phyloP scores from a whole-genome alignment of 768 basidiomycete genomes.

The Auriculariales sp. region DNA sequence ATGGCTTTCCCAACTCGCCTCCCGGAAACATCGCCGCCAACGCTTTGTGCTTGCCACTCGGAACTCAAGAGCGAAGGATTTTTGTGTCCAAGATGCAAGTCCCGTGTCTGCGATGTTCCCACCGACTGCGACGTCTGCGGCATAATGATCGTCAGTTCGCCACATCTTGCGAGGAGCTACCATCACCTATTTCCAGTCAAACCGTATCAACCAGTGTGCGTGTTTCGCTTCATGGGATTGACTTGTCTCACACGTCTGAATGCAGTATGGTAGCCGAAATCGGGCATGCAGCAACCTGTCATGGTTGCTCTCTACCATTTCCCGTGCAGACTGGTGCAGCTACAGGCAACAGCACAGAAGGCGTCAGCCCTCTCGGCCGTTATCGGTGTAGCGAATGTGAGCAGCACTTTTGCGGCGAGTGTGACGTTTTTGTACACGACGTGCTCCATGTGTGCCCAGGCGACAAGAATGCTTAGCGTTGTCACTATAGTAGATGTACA shows the following conservation, averaged over 20 bases:
- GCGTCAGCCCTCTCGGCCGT: constrained; percentile 70
- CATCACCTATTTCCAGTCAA: constrained; percentile 93
- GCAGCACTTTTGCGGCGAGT: constrained; percentile 86
- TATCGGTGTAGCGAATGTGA: constrained; percentile 81
- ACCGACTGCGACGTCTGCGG: constrained; percentile 97
- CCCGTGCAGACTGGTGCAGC: constrained; percentile 26
- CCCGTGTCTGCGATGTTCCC: constrained; percentile 93
- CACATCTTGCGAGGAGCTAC: constrained; percentile 91
- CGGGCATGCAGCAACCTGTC: constrained; percentile 34
- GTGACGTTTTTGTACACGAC: constrained; percentile 92
- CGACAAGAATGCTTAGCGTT: too few species aligned
- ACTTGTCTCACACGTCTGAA: neutral
- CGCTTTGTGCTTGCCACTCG: constrained; percentile 88
- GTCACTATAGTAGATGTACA: too few species aligned
- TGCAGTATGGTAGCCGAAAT: constrained; percentile 3
- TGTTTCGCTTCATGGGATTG: constrained; percentile 10
- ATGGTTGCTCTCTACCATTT: constrained; percentile 69
- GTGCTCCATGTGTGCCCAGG: constrained; percentile 91
- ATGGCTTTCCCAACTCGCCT: constrained; percentile 97
- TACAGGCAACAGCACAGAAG: constrained; percentile 29
- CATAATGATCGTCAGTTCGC: constrained; percentile 94
- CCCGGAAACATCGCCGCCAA: constrained; percentile 67
- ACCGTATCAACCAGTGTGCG: constrained; percentile 69
- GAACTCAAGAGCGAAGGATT: constrained; percentile 87
- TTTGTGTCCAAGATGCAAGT: constrained; percentile 83